These are phyloP conservation scores for Eutrema japonicum DNA, from an alignment of 345 rosid genomes.

Conservation along the genomic window DNA sequence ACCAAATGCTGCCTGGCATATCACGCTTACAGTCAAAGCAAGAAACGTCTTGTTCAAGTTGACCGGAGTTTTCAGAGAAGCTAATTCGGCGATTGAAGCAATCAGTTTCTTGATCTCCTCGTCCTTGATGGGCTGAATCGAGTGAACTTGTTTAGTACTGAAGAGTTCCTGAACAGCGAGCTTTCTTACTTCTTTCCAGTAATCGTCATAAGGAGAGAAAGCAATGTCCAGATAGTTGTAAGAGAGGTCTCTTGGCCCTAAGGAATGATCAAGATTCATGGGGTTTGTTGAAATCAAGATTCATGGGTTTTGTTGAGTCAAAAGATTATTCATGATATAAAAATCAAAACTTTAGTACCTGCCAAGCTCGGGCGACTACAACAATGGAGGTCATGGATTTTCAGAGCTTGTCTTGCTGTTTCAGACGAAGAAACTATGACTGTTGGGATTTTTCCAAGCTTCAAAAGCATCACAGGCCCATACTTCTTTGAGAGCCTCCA, in stretches of 20 bases:
- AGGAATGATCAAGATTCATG: slow-evolving; percentile 5
- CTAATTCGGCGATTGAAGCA: no score
- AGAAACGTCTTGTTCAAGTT: no score
- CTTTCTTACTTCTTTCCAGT: slow-evolving; percentile 55
- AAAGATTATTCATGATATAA: background rate
- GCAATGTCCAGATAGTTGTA: slow-evolving; percentile 52
- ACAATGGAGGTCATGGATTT: slow-evolving; percentile 49
- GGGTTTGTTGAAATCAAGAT: background rate
- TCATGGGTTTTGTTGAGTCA: background rate
- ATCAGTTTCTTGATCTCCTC: no score
- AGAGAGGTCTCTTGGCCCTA: slow-evolving; percentile 47
- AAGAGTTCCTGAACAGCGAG: slow-evolving; percentile 49
- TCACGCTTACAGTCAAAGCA: no score
- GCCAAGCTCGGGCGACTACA: slow-evolving; percentile 52
- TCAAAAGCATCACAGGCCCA: slow-evolving; percentile 56
- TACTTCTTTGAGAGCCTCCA: slow-evolving; percentile 54
- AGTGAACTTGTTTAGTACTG: background rate
- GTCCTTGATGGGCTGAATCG: no score
- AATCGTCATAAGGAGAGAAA: slow-evolving; percentile 49
- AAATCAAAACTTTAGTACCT: slow-evolving; percentile 3
- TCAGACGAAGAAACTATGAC: slow-evolving; percentile 54
- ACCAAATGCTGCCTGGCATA: slow-evolving; percentile 52
- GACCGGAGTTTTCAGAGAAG: no score
- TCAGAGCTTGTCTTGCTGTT: slow-evolving; percentile 49
- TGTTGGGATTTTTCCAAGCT: slow-evolving; percentile 46